Percentiles rank a stretch among this genome's conserved stretches.
These are phyloP conservation scores for Lepidopterella palustris DNA, from an alignment of 495 filamentous ascomycete genomes.

Conservation along the genomic window DNA sequence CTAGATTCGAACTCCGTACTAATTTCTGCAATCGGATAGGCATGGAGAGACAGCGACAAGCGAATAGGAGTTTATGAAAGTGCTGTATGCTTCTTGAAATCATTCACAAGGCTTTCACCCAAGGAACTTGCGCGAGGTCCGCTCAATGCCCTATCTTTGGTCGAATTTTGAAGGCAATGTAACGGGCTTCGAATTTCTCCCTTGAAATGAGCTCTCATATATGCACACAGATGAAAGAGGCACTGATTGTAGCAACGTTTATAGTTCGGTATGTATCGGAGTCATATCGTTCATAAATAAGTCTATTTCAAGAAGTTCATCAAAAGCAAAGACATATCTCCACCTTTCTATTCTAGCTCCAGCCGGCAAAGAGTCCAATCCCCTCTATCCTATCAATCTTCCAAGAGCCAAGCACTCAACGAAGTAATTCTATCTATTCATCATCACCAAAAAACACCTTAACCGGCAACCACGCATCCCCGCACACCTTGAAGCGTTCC, in stretches of 20 bases:
- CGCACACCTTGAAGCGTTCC: conserved; percentile 41
- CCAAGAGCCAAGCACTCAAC: background rate
- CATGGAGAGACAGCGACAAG: too few relatives aligned
- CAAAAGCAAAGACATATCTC: background rate
- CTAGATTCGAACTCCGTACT: too few relatives aligned
- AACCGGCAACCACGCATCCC: conserved; percentile 42
- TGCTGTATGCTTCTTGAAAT: too few relatives aligned
- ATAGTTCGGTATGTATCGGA: background rate
- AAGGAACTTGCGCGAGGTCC: too few relatives aligned
- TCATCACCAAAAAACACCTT: conserved; percentile 88
- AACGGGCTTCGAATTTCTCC: too few relatives aligned
- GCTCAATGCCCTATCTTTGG: too few relatives aligned
- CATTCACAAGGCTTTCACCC: too few relatives aligned
- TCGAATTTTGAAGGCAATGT: too few relatives aligned
- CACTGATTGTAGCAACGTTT: too few relatives aligned
- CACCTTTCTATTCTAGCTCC: background rate
- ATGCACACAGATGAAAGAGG: background rate
- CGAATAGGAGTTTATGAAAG: too few relatives aligned
- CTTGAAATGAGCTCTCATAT: background rate
- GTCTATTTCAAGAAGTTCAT: background rate
- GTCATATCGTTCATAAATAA: background rate
- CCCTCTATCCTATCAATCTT: background rate
- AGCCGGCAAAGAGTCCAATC: background rate
- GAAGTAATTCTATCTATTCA: conserved; percentile 45
- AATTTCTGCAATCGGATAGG: too few relatives aligned